Base-by-base conservation (phyloP, 176 grass and related monocot species). In the Thinopyrum elongatum region DNA sequence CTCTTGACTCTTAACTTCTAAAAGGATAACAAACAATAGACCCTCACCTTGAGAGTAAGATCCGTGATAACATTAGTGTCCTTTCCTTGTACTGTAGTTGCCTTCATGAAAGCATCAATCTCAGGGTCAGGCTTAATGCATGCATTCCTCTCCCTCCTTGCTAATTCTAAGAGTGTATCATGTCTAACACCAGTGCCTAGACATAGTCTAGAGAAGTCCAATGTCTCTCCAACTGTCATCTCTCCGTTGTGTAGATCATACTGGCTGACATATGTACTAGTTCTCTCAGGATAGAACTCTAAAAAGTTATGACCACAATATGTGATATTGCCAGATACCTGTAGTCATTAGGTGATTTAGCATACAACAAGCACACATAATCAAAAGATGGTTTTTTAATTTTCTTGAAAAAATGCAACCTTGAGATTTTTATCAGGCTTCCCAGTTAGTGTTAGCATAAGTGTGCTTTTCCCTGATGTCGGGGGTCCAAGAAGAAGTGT, bases 401-500 rank as follows among this genome's bases (percentile, higher is more conserved):
- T 36, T 73, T 36, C 57, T 75, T 10, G 59, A 80, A 80, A 80
- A 60, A 21, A 44, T 58, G 11, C 6, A 30, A 97, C 90, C 87
- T 85, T 92, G 49, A 95, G 86, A 26, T 82, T 89, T 68, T 87
- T 87, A 67, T 90, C 90, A 80, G 58, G 75, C 82, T 92, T 95
- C 53, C 90, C 93, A 25, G 90, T 81, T 42, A 95, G 70, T 71
- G 93, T 83, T 51, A 88, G 86, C 80, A 95, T 80, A 27, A 95
- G 88, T 63, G 90, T 88, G 61, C 90, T 92, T 85, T 95, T 95
- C 53, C 93, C 93, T 27, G 88, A 92, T 46, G 85, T 74, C 49
- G 93, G 90, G 81, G 93, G 93, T 62, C 93, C 93, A 2, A 95
- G 90, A 62, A 95, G 90, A 87, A 95, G 90, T 67, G 93, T 95